Evolutionary conservation across 352 stramenopile genomes (phyloP).

Genomic region (Globisporangium solare): DNA sequence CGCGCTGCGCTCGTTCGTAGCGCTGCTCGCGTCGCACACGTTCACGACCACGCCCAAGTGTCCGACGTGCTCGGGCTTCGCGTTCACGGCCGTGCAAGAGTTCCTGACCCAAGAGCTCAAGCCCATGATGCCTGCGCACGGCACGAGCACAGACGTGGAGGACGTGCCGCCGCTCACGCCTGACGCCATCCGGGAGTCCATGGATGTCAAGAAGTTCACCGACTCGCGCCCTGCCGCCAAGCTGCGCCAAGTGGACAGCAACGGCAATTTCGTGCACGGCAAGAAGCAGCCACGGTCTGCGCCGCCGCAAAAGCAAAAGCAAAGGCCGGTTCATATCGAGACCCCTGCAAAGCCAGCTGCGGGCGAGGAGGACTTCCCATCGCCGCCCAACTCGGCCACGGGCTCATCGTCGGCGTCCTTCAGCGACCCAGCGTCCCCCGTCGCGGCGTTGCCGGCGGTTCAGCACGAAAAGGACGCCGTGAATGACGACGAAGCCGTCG

Average conservation of each 20-base stretch:
- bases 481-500: background rate
- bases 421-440: conserved; percentile 9
- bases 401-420: conserved; percentile 16
- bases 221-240: conserved; percentile 45
- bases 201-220: conserved; percentile 78
- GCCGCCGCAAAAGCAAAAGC: conserved; percentile 14
- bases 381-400: conserved; percentile 15
- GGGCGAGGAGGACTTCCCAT: conserved; percentile 7
- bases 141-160: conserved; percentile 6
- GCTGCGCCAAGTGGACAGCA: conserved; percentile 52
- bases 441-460: background rate
- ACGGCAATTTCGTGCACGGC: conserved; percentile 46
- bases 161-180: conserved; percentile 11
- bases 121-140: background rate
- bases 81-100: conserved; percentile 74
- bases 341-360: conserved; percentile 3
- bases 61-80: conserved; percentile 65
- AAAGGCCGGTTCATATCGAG: background rate
- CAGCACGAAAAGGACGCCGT: background rate
- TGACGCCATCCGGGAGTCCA: conserved; percentile 51
- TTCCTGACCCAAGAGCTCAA: conserved; percentile 57
- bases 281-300: conserved; percentile 7
- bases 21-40: conserved; percentile 72
- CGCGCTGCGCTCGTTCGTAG: conserved; percentile 63
- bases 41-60: conserved; percentile 80